phyloP scores from a whole-genome alignment of 2,329 filamentous ascomycete genomes.

The Colletotrichum sp. region DNA sequence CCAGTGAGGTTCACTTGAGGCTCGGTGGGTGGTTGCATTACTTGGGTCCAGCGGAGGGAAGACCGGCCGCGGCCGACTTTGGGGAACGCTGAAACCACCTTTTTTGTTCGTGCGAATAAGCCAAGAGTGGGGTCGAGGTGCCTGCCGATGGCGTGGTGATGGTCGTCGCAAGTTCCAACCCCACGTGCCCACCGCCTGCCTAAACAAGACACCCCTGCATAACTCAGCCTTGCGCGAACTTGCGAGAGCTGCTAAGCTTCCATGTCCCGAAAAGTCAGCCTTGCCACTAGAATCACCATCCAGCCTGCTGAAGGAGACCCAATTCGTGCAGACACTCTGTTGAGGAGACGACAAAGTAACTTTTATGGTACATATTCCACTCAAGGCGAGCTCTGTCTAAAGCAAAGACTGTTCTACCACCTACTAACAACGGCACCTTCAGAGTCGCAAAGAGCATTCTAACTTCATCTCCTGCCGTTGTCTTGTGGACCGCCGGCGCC shows the following conservation, averaged over 20 bases:
- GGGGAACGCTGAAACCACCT: background rate
- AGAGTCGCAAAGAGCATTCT: background rate
- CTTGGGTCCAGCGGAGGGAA: background rate
- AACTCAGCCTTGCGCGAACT: constrained; percentile 19
- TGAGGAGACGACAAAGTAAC: background rate
- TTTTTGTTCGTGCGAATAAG: background rate
- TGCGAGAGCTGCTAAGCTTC: constrained; percentile 13
- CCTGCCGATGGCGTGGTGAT: background rate
- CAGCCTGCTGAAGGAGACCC: background rate
- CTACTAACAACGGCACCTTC: background rate
- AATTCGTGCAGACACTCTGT: background rate
- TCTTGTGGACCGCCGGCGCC: background rate
- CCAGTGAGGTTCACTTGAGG: background rate
- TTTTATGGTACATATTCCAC: background rate
- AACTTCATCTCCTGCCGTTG: background rate
- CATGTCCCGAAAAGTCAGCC: constrained; percentile 11
- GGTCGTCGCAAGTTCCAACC: background rate
- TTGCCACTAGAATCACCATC: constrained; percentile 9
- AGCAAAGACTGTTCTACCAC: background rate
- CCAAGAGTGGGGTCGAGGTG: background rate
- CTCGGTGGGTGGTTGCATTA: background rate
- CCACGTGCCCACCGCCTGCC: constrained; percentile 15
- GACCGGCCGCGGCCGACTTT: background rate
- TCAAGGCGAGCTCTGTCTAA: background rate
- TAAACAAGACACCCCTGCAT: constrained; percentile 18